Conservation (phyloP, 2,329 filamentous ascomycete genomes). For the Apiospora aurea region DNA sequence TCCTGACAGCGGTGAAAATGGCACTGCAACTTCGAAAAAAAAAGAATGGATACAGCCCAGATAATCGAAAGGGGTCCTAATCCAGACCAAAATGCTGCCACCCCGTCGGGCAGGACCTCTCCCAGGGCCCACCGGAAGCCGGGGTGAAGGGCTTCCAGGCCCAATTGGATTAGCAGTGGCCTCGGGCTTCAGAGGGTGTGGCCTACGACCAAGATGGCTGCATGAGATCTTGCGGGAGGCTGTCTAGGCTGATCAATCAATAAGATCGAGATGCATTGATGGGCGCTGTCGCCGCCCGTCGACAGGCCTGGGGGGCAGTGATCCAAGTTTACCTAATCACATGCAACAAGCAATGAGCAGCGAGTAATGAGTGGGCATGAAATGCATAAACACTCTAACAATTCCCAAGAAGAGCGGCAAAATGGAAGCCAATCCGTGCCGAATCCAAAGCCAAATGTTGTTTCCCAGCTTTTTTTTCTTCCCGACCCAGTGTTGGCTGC, state of each 20-base stretch:
- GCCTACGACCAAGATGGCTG: constrained; percentile 7
- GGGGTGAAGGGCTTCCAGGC: constrained; percentile 5
- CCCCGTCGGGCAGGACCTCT: constrained; percentile 12
- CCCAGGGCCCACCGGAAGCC: constrained; percentile 8
- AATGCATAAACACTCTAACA: constrained; percentile 7
- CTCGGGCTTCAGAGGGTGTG: not conserved
- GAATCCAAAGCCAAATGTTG: not conserved
- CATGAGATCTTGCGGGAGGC: constrained; percentile 8
- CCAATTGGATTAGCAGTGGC: constrained; percentile 2
- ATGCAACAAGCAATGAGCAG: not conserved
- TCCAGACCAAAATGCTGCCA: not conserved
- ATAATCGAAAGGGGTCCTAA: constrained; percentile 7
- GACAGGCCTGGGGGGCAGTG: not conserved
- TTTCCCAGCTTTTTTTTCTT: not conserved
- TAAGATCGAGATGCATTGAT: constrained; percentile 11
- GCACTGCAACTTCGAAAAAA: not conserved
- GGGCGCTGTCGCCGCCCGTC: not conserved
- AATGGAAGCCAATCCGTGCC: not conserved
- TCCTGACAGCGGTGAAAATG: constrained; percentile 13
- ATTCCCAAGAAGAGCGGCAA: not conserved
- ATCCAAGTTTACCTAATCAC: constrained; percentile 13
- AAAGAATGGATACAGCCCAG: not conserved
- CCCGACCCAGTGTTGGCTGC: constrained; percentile 14
- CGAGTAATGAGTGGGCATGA: constrained; percentile 7
- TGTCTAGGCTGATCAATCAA: not conserved